phyloP scores from a whole-genome alignment of 495 filamentous ascomycete species.

The Hypomontagnella submonticulosa region DNA sequence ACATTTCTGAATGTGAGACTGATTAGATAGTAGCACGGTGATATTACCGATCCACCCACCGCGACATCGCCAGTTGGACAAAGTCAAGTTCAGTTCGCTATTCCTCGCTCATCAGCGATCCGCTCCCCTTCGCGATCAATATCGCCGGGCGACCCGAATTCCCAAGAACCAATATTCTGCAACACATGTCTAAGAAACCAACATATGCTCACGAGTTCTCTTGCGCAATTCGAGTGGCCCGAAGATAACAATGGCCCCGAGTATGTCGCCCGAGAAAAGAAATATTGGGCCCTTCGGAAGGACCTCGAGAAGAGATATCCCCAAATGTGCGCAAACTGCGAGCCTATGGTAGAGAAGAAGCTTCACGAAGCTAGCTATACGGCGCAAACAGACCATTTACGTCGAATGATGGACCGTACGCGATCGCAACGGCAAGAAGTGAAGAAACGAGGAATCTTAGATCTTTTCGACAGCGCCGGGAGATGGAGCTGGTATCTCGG shows the following conservation, averaged over 20 bases:
- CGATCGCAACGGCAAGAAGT: slow-evolving; percentile 57
- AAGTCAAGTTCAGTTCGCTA: slow-evolving; percentile 52
- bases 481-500: slow-evolving; percentile 64
- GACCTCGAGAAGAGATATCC: slow-evolving; percentile 81
- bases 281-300: slow-evolving; percentile 69
- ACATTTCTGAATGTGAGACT: slow-evolving; percentile 5
- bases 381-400: slow-evolving; percentile 80
- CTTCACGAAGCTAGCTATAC: slow-evolving; percentile 77
- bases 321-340: slow-evolving; percentile 82
- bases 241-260: slow-evolving; percentile 72
- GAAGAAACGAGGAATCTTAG: slow-evolving; percentile 59
- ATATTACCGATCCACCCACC: slow-evolving; percentile 87
- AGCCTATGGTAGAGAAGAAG: slow-evolving; percentile 69
- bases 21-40: slow-evolving; percentile 69
- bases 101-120: slow-evolving; percentile 48
- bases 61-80: slow-evolving; percentile 52
- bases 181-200: slow-evolving; percentile 83
- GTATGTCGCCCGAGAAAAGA: slow-evolving; percentile 60
- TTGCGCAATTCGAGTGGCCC: slow-evolving; percentile 77
- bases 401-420: slow-evolving; percentile 76
- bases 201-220: slow-evolving; percentile 70
- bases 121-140: slow-evolving; percentile 45
- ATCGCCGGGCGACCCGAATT: slow-evolving; percentile 22
- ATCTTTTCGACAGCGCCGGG: slow-evolving; percentile 59
- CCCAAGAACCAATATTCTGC: slow-evolving; percentile 72